These are phyloP conservation scores for Beauveria sp. DNA, from an alignment of 2,329 filamentous ascomycete genomes.

Conservation along the genomic window DNA sequence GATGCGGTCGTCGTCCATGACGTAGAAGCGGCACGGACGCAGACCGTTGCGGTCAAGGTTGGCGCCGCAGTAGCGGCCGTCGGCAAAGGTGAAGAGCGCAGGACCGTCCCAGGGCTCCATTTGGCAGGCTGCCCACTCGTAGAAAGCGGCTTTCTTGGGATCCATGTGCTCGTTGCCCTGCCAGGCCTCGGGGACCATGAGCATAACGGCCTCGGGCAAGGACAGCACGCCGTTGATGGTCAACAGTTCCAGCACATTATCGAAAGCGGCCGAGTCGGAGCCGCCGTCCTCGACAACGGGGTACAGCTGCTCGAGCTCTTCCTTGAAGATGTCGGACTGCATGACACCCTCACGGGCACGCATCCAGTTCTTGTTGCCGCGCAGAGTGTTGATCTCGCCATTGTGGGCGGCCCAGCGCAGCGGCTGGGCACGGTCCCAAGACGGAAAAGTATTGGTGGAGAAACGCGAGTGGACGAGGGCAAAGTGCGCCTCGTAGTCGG, in stretches of 20 bases:
- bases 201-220: constrained; percentile 91
- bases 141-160: constrained; percentile 91
- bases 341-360: constrained; percentile 90
- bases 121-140: constrained; percentile 96
- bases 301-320: constrained; percentile 84
- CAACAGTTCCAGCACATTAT: constrained; percentile 89
- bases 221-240: constrained; percentile 95
- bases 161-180: constrained; percentile 91
- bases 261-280: constrained; percentile 93
- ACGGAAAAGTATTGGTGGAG: constrained; percentile 97
- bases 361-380: constrained; percentile 99
- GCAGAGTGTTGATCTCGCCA: constrained; percentile 95
- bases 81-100: constrained; percentile 92
- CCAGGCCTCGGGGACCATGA: constrained; percentile 98
- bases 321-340: constrained; percentile 85
- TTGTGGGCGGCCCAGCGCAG: constrained; percentile 96
- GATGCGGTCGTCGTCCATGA: constrained; percentile 93
- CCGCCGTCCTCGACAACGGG: constrained; percentile 95
- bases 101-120: constrained; percentile 99
- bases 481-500: constrained; percentile 96
- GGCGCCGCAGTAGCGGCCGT: constrained; percentile 92
- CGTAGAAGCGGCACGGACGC: constrained; percentile 91
- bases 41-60: constrained; percentile 95
- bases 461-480: constrained; percentile 95
- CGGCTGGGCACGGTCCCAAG: constrained; percentile 95